Evolutionary conservation across 208 protist genomes (phyloP), one percentile per base, ranked within the genome.

Genomic region (Balamuthia mandrillaris): DNA sequence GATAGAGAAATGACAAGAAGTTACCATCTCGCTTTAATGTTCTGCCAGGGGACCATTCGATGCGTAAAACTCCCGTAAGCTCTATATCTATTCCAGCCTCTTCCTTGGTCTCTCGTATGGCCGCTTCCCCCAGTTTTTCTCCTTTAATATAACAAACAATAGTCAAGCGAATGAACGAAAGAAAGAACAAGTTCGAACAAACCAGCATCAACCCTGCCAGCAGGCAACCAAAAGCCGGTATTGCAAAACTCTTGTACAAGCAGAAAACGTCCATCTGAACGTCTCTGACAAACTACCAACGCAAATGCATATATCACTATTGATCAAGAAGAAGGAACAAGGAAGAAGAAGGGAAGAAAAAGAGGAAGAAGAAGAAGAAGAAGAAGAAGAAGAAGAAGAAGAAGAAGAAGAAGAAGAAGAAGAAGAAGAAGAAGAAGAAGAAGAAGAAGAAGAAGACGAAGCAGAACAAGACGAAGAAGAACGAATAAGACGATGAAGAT

Each of bases 81-180:
- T 84, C 84, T 0, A 91, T 60, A 65, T 91, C 88, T 37, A 91
- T 90, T 12, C 88, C 88, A 2, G 88, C 66, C 45, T 91, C 88
- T 39, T 91, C 87, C 79, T 88, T 89, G 10, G 87, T 90, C 45
- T 91, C 88, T 37, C 88, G 60, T 0, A 86, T 85, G 14, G 81
- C 86, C 6, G 77, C 77, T 37, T 52, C 29, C 41, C 63, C 70
- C 2, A 89, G 12, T n/a, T 75, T 41, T 27, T 70, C 68, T 18
- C 47, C 63, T 85, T 18, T 9, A 54, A 54, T 54, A n/a, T 12
- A 18, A 54, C 18, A 18, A 12, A n/a, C 14, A 12, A n/a, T 12
- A 18, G 47, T 54, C 47, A 54, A 54, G 47, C 47, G 12, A 18
- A 54, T 54, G 47, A 54, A 54, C 12, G 47, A 18, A 18, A 54